Evolutionary conservation across 768 basidiomycete species (phyloP).

Genomic region (Lyophyllum semitale): DNA sequence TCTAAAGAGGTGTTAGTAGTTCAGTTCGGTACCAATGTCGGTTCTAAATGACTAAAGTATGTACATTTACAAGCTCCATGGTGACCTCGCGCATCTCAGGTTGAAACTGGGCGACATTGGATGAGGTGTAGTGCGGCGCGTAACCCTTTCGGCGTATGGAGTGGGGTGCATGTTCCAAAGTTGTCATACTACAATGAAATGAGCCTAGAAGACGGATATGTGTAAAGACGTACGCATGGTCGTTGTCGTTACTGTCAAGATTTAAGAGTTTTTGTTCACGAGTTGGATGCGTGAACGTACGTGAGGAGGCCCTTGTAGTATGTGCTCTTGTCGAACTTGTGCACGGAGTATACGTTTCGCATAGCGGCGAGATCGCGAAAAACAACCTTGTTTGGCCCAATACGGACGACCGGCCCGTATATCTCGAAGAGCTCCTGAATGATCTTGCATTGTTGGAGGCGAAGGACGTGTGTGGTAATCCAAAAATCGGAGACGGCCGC

Average conservation of each 20-base stretch:
- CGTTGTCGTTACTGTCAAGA: conserved; percentile 69
- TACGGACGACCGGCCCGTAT: no score
- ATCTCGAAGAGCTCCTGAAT: conserved; percentile 68
- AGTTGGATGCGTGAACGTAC: conserved; percentile 40
- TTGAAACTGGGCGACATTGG: conserved; percentile 69
- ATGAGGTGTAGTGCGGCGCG: conserved; percentile 69
- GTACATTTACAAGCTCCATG: no score
- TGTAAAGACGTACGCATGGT: conserved; percentile 68
- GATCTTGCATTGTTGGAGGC: conserved; percentile 71
- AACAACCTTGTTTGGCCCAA: conserved; percentile 78
- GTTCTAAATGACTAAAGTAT: conserved; percentile 19
- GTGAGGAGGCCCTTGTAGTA: conserved; percentile 83
- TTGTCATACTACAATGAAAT: no score
- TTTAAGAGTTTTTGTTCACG: conserved; percentile 19
- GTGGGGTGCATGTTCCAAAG: no score
- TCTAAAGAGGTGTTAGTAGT: conserved; percentile 37
- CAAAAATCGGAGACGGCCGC: conserved; percentile 73
- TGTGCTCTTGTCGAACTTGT: conserved; percentile 81
- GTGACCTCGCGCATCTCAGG: conserved; percentile 69
- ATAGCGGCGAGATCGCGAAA: conserved; percentile 74
- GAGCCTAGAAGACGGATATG: conserved; percentile 35
- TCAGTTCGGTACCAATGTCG: neutral
- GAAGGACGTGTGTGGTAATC: conserved; percentile 72
- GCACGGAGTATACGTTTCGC: conserved; percentile 69
- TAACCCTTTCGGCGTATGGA: conserved; percentile 73